Evolutionary conservation across 495 filamentous ascomycete species (phyloP), one percentile per base, ranked within the genome.

Genomic region (Rusavskia elegans): DNA sequence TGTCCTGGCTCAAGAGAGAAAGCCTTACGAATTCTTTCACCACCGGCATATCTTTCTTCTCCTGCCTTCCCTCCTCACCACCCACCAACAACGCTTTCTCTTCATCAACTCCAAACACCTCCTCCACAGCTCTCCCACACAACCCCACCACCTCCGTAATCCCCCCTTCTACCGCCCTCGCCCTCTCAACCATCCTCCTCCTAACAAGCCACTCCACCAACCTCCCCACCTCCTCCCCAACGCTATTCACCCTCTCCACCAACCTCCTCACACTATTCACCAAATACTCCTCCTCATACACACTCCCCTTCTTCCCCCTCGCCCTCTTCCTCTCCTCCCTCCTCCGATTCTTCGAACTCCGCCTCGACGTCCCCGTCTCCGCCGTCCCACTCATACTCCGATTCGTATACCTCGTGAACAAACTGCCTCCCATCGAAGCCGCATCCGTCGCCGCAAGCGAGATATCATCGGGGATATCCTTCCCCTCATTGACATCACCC

Each of bases 231-330:
- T 97, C 92, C 0, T 70, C 67, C 17, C 76, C 70, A 1, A 82
- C 70, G 9, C 68, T 67, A 61, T 89, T 87, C n/a, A 95, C 78
- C 19, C 89, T 73, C 61, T 95, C 87, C 21, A 94, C 78, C 38
- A 97, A 71, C 36, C 92, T 70, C n/a, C 82, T 73, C 35, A 95
- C 80, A 56, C 81, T 87, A 59, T 85, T 90, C 42, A 95, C 80
- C 11, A 98, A 73, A 63, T 98, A 97, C 66, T 96, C 92, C 64
- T 97, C 92, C 61, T 98, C 92, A 63, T 97, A 98, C 5, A 98
- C 83, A 40, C 83, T 95, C 16, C 92, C 92, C 72, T 96, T 95
- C 64, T 94, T 87, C 14, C 92, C 92, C 25, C 86, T 75, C 0
- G 92, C 92, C 7, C 88, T 77, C 78, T 98, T 98, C 59, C 94